Conservation (phyloP, 768 basidiomycete genomes). For the Paxillus rubicundulus region DNA sequence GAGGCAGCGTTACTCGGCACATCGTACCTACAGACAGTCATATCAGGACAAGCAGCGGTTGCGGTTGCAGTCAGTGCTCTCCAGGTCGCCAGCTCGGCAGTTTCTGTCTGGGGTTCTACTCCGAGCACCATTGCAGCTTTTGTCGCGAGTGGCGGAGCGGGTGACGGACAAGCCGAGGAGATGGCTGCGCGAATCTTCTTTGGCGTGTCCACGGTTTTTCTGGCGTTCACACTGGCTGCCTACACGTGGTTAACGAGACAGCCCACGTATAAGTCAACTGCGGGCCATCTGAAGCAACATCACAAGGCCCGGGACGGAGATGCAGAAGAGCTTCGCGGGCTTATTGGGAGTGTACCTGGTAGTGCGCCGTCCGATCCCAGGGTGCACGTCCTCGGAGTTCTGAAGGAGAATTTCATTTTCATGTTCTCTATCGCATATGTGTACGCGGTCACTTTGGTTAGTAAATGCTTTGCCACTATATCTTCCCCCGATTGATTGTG, state of each 20-base stretch:
- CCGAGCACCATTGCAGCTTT: constrained; percentile 23
- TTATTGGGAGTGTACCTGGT: constrained; percentile 35
- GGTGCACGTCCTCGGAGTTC: constrained; percentile 48
- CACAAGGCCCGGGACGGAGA: constrained; percentile 22
- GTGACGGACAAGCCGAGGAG: constrained; percentile 55
- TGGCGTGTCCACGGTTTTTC: constrained; percentile 62
- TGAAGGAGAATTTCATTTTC: constrained; percentile 63
- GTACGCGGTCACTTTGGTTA: constrained; percentile 77
- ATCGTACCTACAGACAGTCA: constrained; percentile 65
- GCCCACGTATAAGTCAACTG: constrained; percentile 56
- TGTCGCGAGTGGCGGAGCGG: constrained; percentile 5
- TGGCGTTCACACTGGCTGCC: constrained; percentile 50
- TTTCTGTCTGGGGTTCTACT: constrained; percentile 51
- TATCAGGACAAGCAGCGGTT: constrained; percentile 85
- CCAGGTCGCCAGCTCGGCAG: constrained; percentile 63
- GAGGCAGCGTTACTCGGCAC: constrained; percentile 82
- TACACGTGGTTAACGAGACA: constrained; percentile 57
- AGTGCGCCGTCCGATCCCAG: constrained; percentile 35
- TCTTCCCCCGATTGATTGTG: constrained; percentile 2
- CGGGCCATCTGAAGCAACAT: constrained; percentile 44
- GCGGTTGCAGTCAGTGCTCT: constrained; percentile 79
- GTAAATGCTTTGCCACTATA: constrained; percentile 17
- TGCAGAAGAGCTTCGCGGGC: constrained; percentile 34
- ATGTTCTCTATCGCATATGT: constrained; percentile 74
- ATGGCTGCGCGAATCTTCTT: constrained; percentile 76